A percentile compares a stretch with the other conserved stretches of the same genome.
phyloP scores from a whole-genome alignment of 2,329 filamentous ascomycete species.

The Phoma herbarum region DNA sequence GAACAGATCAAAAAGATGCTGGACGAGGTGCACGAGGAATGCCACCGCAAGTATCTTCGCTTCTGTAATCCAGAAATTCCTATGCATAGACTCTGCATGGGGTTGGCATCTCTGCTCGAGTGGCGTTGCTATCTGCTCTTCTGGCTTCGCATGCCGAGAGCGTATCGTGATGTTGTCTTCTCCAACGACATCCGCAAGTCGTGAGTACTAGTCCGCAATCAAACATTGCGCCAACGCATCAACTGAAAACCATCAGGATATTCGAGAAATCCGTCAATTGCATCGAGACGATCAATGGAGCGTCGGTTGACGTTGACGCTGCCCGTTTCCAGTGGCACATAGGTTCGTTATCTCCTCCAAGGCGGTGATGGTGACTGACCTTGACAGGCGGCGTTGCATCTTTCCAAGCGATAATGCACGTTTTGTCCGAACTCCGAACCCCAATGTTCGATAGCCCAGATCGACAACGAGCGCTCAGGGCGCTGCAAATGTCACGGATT shows the following conservation, averaged over 20 bases:
- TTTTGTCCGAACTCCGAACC: conserved; percentile 51
- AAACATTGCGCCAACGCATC: not conserved
- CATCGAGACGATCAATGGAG: conserved; percentile 49
- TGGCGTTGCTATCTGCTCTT: conserved; percentile 52
- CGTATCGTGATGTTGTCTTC: conserved; percentile 49
- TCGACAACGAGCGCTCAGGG: conserved; percentile 46
- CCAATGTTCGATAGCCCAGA: conserved; percentile 48
- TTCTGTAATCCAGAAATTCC: conserved; percentile 44
- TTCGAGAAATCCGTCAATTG: conserved; percentile 52
- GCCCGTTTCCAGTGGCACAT: conserved; percentile 53
- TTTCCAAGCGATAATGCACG: conserved; percentile 51
- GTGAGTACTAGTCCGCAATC: conserved; percentile 32
- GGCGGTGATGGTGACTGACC: conserved; percentile 16
- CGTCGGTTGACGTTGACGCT: conserved; percentile 46
- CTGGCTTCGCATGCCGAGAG: conserved; percentile 51
- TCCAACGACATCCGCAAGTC: conserved; percentile 46
- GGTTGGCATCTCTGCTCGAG: conserved; percentile 45
- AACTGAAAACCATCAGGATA: conserved; percentile 37
- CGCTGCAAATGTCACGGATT: conserved; percentile 43
- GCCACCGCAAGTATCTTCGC: conserved; percentile 43
- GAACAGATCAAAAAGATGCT: conserved; percentile 50
- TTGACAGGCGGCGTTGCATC: conserved; percentile 42
- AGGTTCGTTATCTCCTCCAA: conserved; percentile 25
- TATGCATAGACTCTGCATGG: conserved; percentile 44
- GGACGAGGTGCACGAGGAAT: conserved; percentile 47